Base-by-base conservation (phyloP, 139 green algal genomes). In the Edaphochlamys debaryana region DNA sequence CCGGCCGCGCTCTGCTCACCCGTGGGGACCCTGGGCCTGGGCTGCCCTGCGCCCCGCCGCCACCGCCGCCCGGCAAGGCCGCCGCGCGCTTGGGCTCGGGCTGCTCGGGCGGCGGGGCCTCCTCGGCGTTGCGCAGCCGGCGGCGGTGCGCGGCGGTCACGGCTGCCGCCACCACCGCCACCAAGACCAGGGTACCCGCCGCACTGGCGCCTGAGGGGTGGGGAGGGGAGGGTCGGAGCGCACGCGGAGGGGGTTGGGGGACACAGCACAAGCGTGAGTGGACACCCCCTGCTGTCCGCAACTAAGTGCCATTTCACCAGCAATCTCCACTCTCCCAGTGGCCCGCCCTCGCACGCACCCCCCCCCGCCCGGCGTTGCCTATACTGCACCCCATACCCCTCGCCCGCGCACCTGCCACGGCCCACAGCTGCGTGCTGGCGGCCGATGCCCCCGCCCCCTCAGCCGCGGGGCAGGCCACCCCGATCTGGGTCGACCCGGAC, bases 131-230 rank as follows among this genome's bases (percentile, higher is more conserved):
- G 9, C 45, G 45, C 11, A 9, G 45, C n/a, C 74, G 74, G 40
- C 40, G n/a, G 75, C 75, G 75, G 40, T 82, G 62, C 41, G 50
- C 42, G 32, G 76, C 62, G 11, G 67, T 30, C n/a, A 50, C 63
- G 63, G 42, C 76, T 1, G 63, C 63, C 4, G 76, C 34, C 23
- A 82, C 36, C 23, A 73, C 38, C 1, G 22, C 76, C 42, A 73
- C 76, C 41, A 82, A 32, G 32, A 82, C 32, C 23, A 82, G n/a
- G 19, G 76, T 82, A 3, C 76, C 76, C 0, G 66, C 32, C 13
- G 42, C 64, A 34, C 63, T 66, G 34, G 76, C 76, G n/a, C 30
- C 74, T 81, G 74, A 8, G 30, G 27, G 25, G 30, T 20, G n/a
- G n/a, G n/a, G n/a, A n/a, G n/a, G n/a, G n/a, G n/a, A n/a, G n/a